A percentile compares a stretch with the other conserved stretches of the same genome.
phyloP scores from a whole-genome alignment of 2,329 filamentous ascomycete genomes.

The Pseudohalonectria lignicola region DNA sequence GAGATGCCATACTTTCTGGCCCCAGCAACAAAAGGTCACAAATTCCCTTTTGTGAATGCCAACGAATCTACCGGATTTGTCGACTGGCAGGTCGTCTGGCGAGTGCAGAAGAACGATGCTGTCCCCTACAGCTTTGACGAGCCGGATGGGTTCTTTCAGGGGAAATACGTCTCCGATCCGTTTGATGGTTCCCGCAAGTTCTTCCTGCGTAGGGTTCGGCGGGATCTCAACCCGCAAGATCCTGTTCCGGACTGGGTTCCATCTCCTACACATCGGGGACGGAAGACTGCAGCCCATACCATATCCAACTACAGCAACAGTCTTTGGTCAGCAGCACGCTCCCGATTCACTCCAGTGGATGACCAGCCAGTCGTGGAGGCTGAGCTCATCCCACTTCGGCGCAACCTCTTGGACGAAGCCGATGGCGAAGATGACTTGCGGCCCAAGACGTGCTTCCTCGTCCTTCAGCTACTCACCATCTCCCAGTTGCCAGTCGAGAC shows the following conservation, averaged over 20 bases:
- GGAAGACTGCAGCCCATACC: conserved; percentile 29
- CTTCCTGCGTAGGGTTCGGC: conserved; percentile 39
- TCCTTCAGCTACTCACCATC: conserved; percentile 65
- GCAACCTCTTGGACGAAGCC: conserved; percentile 68
- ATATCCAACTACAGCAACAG: conserved; percentile 82
- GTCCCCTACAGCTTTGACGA: conserved; percentile 29
- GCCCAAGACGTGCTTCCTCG: conserved; percentile 49
- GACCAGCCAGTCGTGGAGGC: conserved; percentile 76
- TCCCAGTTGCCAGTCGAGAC: conserved; percentile 63
- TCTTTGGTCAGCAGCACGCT: conserved; percentile 51
- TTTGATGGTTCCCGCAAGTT: conserved; percentile 55
- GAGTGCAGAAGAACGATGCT: conserved; percentile 9
- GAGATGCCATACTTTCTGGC: conserved; percentile 78
- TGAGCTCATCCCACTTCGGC: conserved; percentile 62
- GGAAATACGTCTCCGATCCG: conserved; percentile 46
- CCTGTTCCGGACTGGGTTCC: conserved; percentile 48
- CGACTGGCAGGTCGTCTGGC: conserved; percentile 15
- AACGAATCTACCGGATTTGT: not conserved
- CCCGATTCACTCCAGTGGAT: conserved; percentile 36
- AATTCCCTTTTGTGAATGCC: not conserved
- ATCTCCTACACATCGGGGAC: conserved; percentile 30
- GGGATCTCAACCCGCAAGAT: conserved; percentile 51
- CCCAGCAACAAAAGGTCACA: conserved; percentile 28
- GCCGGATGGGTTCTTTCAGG: conserved; percentile 35
- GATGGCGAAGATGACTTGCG: conserved; percentile 26